Percentiles rank a stretch among this genome's conserved stretches.
Evolutionary conservation across 2,329 filamentous ascomycete genomes (phyloP).

Genomic region (Talaromyces sp.): DNA sequence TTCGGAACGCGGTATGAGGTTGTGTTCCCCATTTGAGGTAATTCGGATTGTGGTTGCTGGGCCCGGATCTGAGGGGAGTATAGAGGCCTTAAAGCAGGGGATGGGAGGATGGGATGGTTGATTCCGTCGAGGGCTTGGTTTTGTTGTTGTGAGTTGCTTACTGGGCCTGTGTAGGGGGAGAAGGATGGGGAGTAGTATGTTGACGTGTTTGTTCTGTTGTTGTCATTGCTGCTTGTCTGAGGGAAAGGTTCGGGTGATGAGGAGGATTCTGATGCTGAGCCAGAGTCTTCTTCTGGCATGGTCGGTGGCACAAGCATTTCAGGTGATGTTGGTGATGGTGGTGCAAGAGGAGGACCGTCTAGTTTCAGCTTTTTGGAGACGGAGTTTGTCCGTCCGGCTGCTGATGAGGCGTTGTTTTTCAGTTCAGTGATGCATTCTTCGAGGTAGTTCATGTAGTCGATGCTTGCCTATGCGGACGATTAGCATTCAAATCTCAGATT

Average conservation of each 20-base stretch:
- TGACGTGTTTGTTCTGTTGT: constrained; percentile 21
- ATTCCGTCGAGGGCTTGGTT: constrained; percentile 6
- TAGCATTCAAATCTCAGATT: background rate
- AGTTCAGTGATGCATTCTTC: constrained; percentile 82
- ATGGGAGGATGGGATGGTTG: constrained; percentile 34
- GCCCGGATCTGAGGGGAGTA: constrained; percentile 18
- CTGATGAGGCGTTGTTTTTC: constrained; percentile 52
- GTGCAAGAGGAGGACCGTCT: constrained; percentile 18
- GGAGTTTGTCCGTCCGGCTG: constrained; percentile 19
- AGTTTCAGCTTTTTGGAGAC: constrained; percentile 18
- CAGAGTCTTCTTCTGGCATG: constrained; percentile 24
- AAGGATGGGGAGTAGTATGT: constrained; percentile 30
- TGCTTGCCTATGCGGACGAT: constrained; percentile 67
- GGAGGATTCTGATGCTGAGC: constrained; percentile 24
- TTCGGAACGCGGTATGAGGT: constrained; percentile 25
- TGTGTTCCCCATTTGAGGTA: constrained; percentile 11
- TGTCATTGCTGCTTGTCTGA: constrained; percentile 7
- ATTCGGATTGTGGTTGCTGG: background rate
- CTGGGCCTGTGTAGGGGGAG: constrained; percentile 27
- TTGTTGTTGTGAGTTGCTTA: background rate
- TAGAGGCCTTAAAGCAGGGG: constrained; percentile 34
- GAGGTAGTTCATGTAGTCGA: constrained; percentile 92
- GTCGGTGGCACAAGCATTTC: constrained; percentile 28
- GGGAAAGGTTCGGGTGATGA: constrained; percentile 34
- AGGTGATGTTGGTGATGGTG: constrained; percentile 36